Evolutionary conservation across 2,329 filamentous ascomycete species (phyloP), one percentile per base, ranked within the genome.

Genomic region (Penicillium sp.): DNA sequence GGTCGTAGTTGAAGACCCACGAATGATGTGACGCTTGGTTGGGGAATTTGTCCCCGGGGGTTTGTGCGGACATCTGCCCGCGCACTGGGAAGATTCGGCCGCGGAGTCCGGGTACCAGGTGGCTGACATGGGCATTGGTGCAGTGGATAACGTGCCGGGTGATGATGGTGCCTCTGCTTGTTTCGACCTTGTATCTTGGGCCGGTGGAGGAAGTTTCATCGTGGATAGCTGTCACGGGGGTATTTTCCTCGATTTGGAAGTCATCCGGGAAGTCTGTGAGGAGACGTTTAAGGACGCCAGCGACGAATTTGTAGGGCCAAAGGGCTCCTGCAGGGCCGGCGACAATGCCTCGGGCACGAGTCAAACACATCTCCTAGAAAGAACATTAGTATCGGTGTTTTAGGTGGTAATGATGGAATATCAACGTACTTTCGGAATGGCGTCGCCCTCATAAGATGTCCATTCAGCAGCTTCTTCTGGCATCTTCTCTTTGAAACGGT

Each of bases 101-200:
- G 5, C 68, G 63, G 4, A 80, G 63, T 0, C 61, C 75, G 0
- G 83, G 81, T 3, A 85, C 63, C 1, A 86, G 76, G 48, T 83
- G 77, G 0, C 77, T 67, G 0, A 80, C 75, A 59, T 80, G 80
- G 5, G 73, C 82, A 58, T 87, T 86, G 1, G 82, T 86, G 8
- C 81, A 81, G 59, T 87, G 81, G 2, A 86, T 73, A 1, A 87
- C 72, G 50, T 85, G 78, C 0, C 72, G 70, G 8, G 81, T 74
- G 4, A 63, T 66, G 33, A 85, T 72, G 0, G 40, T 59, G 2
- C 82, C 82, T 7, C 78, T 71, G 0, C 61, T 50, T 1, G 83
- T 85, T 5, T 71, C 60, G 5, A 85, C 62, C 1, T 68, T 65
- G 61, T 80, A 82, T 14, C 41, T 48, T 4, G 53, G 46, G 3